These are phyloP conservation scores for Scalesia atractyloides DNA, from an alignment of 129 eudicot genomes.

Conservation along the genomic window DNA sequence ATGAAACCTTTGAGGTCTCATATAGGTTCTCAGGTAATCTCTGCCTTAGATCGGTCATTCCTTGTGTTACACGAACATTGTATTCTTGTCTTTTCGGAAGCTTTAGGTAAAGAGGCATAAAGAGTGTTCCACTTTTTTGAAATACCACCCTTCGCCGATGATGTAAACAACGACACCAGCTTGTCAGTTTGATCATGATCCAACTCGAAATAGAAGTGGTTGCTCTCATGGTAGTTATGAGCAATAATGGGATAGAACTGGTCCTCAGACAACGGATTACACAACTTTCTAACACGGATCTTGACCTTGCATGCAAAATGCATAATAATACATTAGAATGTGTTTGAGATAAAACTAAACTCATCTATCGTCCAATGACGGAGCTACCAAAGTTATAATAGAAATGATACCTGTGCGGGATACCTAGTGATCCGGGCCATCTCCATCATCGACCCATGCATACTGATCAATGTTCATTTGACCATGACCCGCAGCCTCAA, in stretches of 20 bases:
- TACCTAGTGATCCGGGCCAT: constrained; percentile 48
- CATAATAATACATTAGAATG: constrained; percentile 9
- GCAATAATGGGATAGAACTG: constrained; percentile 52
- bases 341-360: background rate
- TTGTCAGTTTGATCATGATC: constrained; percentile 51
- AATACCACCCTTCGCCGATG: constrained; percentile 19
- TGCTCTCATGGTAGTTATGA: constrained; percentile 48
- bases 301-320: constrained; percentile 48
- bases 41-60: background rate
- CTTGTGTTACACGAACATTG: background rate
- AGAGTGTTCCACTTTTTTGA: constrained; percentile 27
- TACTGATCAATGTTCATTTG: constrained; percentile 48
- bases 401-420: constrained; percentile 72
- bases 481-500: constrained; percentile 70
- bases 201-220: constrained; percentile 70
- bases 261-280: constrained; percentile 50
- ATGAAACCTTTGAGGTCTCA: constrained; percentile 6
- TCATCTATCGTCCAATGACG: background rate
- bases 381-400: constrained; percentile 6
- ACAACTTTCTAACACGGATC: constrained; percentile 35
- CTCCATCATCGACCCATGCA: constrained; percentile 64
- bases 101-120: constrained; percentile 16
- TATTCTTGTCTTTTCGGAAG: background rate
- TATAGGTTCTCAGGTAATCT: background rate
- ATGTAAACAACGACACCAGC: constrained; percentile 47